Conservation (phyloP, 2,329 filamentous ascomycete species). For the Pestalotiopsis sp. region DNA sequence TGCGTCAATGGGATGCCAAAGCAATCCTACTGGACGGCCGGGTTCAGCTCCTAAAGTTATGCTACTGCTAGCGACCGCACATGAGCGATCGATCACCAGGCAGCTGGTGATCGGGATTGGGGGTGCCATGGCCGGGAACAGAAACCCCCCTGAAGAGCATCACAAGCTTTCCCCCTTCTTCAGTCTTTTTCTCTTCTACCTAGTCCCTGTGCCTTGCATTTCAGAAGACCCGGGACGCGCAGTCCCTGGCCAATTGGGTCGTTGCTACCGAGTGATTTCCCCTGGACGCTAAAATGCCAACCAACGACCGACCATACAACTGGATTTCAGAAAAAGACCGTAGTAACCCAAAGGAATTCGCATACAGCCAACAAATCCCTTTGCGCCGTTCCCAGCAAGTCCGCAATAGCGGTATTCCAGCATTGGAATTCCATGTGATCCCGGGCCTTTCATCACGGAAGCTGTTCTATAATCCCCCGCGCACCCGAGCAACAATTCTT, state of each 20-base stretch:
- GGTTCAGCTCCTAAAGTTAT: neutral
- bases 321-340: neutral
- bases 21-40: neutral
- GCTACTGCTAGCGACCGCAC: neutral
- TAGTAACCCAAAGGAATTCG: neutral
- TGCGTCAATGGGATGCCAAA: neutral
- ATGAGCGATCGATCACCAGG: neutral
- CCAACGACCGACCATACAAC: too few relatives aligned
- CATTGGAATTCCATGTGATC: too few relatives aligned
- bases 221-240: constrained; percentile 7
- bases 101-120: neutral
- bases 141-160: neutral
- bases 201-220: constrained; percentile 11
- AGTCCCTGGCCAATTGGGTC: constrained; percentile 1
- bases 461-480: too few relatives aligned
- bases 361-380: neutral
- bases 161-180: neutral
- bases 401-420: neutral
- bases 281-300: constrained; percentile 2
- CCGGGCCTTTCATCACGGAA: too few relatives aligned
- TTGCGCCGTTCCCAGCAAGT: neutral
- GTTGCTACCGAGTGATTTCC: neutral
- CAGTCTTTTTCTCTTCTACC: neutral
- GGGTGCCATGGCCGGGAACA: neutral
- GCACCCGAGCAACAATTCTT: too few relatives aligned